These are phyloP conservation scores for Sordariomycetes sp. DNA, from an alignment of 2,329 filamentous ascomycete species.

Conservation along the genomic window DNA sequence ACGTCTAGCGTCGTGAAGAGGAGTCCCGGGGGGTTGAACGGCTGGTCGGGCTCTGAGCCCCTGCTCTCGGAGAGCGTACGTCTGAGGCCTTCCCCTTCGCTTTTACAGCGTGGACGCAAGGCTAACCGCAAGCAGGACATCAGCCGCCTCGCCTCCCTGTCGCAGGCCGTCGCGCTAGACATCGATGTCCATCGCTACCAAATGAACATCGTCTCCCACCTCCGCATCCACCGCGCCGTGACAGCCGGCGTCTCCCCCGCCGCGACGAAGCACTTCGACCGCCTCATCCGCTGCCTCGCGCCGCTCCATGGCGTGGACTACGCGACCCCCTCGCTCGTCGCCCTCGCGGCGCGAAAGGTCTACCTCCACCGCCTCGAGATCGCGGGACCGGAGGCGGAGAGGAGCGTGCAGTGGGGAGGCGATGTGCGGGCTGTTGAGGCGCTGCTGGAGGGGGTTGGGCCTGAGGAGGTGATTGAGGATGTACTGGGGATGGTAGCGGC, in stretches of 20 bases:
- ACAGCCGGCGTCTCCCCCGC: conserved; percentile 62
- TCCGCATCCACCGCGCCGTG: conserved; percentile 79
- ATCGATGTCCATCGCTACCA: conserved; percentile 74
- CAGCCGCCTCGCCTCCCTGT: conserved; percentile 42
- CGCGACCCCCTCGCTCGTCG: conserved; percentile 72
- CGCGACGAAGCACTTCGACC: conserved; percentile 66
- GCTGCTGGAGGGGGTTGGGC: conserved; percentile 47
- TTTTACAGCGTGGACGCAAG: background rate
- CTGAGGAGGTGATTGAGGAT: conserved; percentile 52
- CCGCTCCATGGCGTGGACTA: conserved; percentile 70
- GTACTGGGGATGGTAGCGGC: conserved; percentile 43
- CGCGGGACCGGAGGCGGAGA: conserved; percentile 55
- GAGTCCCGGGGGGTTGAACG: conserved; percentile 8
- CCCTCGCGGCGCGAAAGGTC: conserved; percentile 71
- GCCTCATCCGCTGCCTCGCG: conserved; percentile 59
- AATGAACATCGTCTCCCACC: conserved; percentile 75
- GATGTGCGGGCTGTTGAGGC: conserved; percentile 54
- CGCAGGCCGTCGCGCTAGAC: conserved; percentile 47
- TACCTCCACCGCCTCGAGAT: conserved; percentile 76
- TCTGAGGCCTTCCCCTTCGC: background rate
- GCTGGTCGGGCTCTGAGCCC: conserved; percentile 12
- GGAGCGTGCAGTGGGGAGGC: conserved; percentile 91
- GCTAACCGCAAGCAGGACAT: conserved; percentile 30
- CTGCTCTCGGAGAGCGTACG: conserved; percentile 30
- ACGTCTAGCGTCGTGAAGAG: conserved; percentile 32